phyloP scores from a whole-genome alignment of 2,329 filamentous ascomycete species.

The Chaetomium olivaceum region DNA sequence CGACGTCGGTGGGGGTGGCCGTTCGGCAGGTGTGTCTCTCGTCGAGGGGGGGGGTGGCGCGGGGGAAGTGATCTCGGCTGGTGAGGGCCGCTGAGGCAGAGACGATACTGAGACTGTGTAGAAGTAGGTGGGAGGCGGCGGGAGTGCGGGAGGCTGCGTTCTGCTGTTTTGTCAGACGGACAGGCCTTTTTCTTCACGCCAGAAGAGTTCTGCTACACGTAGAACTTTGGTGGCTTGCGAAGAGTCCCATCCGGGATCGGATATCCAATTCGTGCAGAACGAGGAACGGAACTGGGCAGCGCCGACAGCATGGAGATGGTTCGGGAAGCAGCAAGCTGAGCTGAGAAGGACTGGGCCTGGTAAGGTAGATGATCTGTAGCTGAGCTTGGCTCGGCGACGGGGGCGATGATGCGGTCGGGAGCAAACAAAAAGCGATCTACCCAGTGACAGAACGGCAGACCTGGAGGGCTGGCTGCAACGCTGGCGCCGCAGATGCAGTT shows the following conservation, averaged over 20 bases:
- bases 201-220: neutral
- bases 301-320: neutral
- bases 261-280: neutral
- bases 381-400: conserved; percentile 13
- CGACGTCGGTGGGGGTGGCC: conserved; percentile 36
- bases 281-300: conserved; percentile 8
- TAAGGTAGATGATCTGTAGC: conserved; percentile 1
- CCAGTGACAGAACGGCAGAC: conserved; percentile 28
- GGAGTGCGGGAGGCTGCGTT: neutral
- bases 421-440: conserved; percentile 33
- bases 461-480: conserved; percentile 32
- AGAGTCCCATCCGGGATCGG: neutral
- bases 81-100: conserved; percentile 7
- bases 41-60: conserved; percentile 32
- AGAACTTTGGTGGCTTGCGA: neutral
- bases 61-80: conserved; percentile 11
- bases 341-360: neutral
- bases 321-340: neutral
- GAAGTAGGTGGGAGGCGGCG: neutral
- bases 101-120: neutral
- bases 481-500: conserved; percentile 38
- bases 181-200: neutral
- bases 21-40: conserved; percentile 37
- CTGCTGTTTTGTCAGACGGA: neutral
- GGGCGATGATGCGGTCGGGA: conserved; percentile 26